Percentiles rank a stretch among this genome's conserved stretches.
These are phyloP conservation scores for Ballota nigra DNA, from an alignment of 257 asterid genomes.

Conservation along the genomic window DNA sequence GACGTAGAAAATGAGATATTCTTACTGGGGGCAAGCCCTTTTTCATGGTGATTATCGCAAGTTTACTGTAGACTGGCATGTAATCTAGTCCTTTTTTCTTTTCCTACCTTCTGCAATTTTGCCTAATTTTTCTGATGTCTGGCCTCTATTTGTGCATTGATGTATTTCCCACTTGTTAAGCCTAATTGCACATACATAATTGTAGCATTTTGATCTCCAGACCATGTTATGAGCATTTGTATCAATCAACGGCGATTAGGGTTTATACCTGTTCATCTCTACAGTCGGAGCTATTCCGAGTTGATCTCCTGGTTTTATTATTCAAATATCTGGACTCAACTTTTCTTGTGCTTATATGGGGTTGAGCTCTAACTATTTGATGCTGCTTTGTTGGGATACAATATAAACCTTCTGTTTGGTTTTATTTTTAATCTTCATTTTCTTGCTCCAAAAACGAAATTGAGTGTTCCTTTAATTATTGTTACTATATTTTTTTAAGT, in stretches of 20 bases:
- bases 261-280: background rate
- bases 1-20: conserved; percentile 85
- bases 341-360: no score
- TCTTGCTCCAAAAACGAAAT: background rate
- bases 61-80: conserved; percentile 27
- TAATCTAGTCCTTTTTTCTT: conserved; percentile 24
- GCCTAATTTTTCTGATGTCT: conserved; percentile 12
- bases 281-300: background rate
- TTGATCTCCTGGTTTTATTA: background rate
- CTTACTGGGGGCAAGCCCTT: conserved; percentile 87
- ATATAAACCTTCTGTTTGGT: no score
- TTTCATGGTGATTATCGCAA: conserved; percentile 70
- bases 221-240: conserved; percentile 20
- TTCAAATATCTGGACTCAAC: no score
- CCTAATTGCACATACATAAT: conserved; percentile 4
- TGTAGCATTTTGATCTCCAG: conserved; percentile 20
- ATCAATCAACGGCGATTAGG: conserved; percentile 9
- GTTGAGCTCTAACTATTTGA: background rate
- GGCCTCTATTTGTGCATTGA: conserved; percentile 9
- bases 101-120: conserved; percentile 11
- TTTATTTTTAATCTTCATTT: no score
- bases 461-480: no score
- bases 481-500: no score
- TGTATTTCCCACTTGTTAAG: conserved; percentile 5
- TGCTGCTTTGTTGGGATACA: background rate